These are phyloP conservation scores for Warburgia ugandensis DNA, from an alignment of 164 flowering plant genomes.

Conservation along the genomic window DNA sequence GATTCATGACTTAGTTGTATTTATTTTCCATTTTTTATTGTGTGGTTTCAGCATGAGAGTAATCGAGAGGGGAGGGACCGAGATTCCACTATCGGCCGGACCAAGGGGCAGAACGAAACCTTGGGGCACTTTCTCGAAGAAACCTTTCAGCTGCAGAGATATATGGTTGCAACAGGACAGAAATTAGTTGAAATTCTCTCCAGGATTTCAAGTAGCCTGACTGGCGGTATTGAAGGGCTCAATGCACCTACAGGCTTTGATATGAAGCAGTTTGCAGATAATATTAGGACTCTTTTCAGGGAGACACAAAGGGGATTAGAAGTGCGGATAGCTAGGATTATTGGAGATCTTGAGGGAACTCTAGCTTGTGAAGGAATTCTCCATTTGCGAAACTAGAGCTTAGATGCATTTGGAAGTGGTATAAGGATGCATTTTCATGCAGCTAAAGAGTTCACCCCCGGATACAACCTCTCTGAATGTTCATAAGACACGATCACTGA, in stretches of 20 bases:
- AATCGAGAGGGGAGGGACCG: slow-evolving; percentile 18
- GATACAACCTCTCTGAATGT: too few relatives aligned
- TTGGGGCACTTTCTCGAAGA: slow-evolving; percentile 72
- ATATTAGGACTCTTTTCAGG: slow-evolving; percentile 40
- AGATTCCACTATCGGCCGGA: slow-evolving; percentile 21
- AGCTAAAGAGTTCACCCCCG: neutral
- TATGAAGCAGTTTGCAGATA: slow-evolving; percentile 52
- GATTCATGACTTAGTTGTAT: too few relatives aligned
- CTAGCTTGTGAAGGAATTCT: slow-evolving; percentile 71
- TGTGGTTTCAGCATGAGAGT: slow-evolving; percentile 48
- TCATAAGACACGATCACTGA: too few relatives aligned
- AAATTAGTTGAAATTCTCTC: slow-evolving; percentile 66
- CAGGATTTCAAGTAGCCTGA: slow-evolving; percentile 45
- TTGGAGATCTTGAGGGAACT: slow-evolving; percentile 86
- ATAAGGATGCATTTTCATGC: slow-evolving; percentile 1
- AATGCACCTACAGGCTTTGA: slow-evolving; percentile 40
- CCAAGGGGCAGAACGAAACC: slow-evolving; percentile 38
- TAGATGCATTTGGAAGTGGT: neutral
- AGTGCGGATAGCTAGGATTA: slow-evolving; percentile 61
- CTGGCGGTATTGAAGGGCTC: slow-evolving; percentile 27
- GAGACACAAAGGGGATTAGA: slow-evolving; percentile 89
- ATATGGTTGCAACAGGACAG: slow-evolving; percentile 89
- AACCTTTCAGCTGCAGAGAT: slow-evolving; percentile 87
- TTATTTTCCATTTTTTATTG: too few relatives aligned
- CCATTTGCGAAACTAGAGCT: slow-evolving; percentile 20